Conservation (phyloP, 305 asterid genomes). For the Solanum hybrid region DNA sequence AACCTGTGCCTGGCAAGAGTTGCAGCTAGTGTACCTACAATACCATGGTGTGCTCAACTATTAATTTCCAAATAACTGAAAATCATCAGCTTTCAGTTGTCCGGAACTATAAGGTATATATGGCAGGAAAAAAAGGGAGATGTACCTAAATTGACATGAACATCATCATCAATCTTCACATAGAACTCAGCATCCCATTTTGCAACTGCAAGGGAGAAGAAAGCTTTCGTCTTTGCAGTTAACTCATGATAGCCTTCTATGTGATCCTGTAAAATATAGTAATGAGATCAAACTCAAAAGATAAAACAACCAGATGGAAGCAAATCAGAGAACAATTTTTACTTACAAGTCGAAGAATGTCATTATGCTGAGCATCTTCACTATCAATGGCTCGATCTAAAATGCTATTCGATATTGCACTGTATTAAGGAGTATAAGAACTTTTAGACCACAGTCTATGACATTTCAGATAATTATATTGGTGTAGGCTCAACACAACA, state of each 20-base stretch:
- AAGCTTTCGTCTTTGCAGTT: slow-evolving; percentile 79
- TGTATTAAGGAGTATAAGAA: slow-evolving; percentile 16
- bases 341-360: slow-evolving; percentile 68
- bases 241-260: slow-evolving; percentile 80
- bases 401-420: slow-evolving; percentile 73
- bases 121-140: neutral
- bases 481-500: neutral
- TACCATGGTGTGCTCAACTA: neutral
- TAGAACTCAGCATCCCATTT: slow-evolving; percentile 82
- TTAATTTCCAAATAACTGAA: neutral
- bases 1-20: slow-evolving; percentile 59
- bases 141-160: slow-evolving; percentile 76
- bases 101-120: neutral
- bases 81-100: neutral
- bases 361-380: slow-evolving; percentile 61
- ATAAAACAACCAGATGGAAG: neutral
- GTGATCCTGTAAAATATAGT: slow-evolving; percentile 35
- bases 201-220: slow-evolving; percentile 53
- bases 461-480: neutral
- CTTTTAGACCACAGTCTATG: neutral
- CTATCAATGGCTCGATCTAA: slow-evolving; percentile 69
- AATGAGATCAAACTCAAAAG: neutral
- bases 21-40: slow-evolving; percentile 66
- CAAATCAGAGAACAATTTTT: neutral
- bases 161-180: slow-evolving; percentile 79